These are phyloP conservation scores for Colletotrichum tamarilloi DNA, from an alignment of 2,329 filamentous ascomycete genomes.

Conservation along the genomic window DNA sequence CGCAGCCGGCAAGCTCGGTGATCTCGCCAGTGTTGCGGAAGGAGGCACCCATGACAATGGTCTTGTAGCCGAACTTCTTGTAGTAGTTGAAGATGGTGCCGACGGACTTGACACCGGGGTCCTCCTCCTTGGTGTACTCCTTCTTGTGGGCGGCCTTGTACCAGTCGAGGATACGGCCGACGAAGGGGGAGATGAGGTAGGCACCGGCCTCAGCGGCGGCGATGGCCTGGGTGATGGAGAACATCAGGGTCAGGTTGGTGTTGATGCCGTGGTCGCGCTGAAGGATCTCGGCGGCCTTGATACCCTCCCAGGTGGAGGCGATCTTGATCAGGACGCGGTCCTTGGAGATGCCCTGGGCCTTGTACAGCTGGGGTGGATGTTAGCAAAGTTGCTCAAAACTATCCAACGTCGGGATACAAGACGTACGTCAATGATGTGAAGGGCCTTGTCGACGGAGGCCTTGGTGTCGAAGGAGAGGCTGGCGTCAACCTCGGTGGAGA, in stretches of 20 bases:
- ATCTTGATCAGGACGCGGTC: slow-evolving; percentile 98
- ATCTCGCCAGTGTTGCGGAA: slow-evolving; percentile 98
- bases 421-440: slow-evolving; percentile 93
- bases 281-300: slow-evolving; percentile 97
- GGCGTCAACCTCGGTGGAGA: slow-evolving; percentile 98
- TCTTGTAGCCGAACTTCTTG: slow-evolving; percentile 99
- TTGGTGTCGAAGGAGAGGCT: slow-evolving; percentile 95
- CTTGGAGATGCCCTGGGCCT: slow-evolving; percentile 90
- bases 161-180: slow-evolving; percentile 99
- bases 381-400: slow-evolving; percentile 29
- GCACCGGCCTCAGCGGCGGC: slow-evolving; percentile 94
- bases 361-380: slow-evolving; percentile 79
- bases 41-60: slow-evolving; percentile 99
- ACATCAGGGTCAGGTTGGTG: slow-evolving; percentile 99
- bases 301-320: slow-evolving; percentile 99
- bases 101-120: slow-evolving; percentile 96
- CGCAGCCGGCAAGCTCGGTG: slow-evolving; percentile 96
- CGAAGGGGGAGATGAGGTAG: slow-evolving; percentile 99
- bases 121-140: slow-evolving; percentile 88
- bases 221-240: slow-evolving; percentile 94
- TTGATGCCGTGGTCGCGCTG: slow-evolving; percentile 97
- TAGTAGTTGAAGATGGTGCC: slow-evolving; percentile 99
- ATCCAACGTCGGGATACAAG: too few species aligned
- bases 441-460: slow-evolving; percentile 92
- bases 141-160: slow-evolving; percentile 97